phyloP scores from a whole-genome alignment of 1,139 yeast genomes.

The Lodderomyces beijingensis region DNA sequence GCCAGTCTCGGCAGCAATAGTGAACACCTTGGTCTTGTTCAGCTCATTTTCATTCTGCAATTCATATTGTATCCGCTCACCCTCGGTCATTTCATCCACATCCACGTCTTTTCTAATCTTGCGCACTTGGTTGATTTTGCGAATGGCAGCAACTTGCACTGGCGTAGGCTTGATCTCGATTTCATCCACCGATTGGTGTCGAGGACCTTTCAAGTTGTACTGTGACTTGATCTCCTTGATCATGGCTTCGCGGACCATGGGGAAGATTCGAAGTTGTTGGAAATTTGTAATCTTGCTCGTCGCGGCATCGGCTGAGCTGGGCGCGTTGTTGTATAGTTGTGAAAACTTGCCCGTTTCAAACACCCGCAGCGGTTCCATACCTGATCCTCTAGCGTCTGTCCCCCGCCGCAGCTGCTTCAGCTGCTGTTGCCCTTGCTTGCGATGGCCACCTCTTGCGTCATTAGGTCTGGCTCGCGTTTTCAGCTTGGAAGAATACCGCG shows the following conservation, averaged over 20 bases:
- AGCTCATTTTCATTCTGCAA: conserved; percentile 28
- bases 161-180: conserved; percentile 37
- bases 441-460: not conserved
- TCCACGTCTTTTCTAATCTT: conserved; percentile 12
- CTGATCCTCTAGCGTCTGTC: too few species aligned
- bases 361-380: too few species aligned
- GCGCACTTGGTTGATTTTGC: conserved; percentile 39
- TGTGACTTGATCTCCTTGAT: conserved; percentile 52
- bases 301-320: conserved; percentile 6
- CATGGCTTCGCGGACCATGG: conserved; percentile 63
- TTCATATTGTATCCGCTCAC: conserved; percentile 22
- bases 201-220: conserved; percentile 38
- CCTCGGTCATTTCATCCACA: conserved; percentile 20
- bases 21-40: conserved; percentile 54
- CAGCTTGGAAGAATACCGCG: conserved; percentile 4
- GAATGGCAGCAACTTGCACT: conserved; percentile 42
- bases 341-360: conserved; percentile 23
- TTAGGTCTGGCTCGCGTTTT: not conserved
- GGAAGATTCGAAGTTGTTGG: conserved; percentile 60
- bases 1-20: conserved; percentile 94
- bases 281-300: conserved; percentile 50
- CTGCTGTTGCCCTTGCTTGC: not conserved
- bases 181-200: conserved; percentile 27
- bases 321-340: conserved; percentile 18
- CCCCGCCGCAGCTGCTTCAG: too few species aligned